phyloP scores from a whole-genome alignment of 2,329 filamentous ascomycete species.

The Claviceps humidiphila region DNA sequence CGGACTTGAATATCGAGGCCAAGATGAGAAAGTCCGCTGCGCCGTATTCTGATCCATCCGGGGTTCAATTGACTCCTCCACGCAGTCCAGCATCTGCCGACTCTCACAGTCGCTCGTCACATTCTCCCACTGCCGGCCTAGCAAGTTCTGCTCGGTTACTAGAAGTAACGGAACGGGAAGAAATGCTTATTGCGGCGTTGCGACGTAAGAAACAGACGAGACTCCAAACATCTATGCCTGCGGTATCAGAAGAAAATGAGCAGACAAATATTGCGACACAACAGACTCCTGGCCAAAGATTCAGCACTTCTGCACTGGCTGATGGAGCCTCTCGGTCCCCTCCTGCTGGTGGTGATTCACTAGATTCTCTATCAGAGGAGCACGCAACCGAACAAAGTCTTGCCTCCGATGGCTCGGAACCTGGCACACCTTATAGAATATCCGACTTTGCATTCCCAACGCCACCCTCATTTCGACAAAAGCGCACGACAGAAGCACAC shows the following conservation, averaged over 20 bases:
- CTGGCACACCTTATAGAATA: constrained; percentile 16
- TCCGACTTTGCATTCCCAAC: constrained; percentile 23
- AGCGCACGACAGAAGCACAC: neutral
- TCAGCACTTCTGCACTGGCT: neutral
- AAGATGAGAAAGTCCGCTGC: neutral
- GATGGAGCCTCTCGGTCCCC: neutral
- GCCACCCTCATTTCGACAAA: constrained; percentile 14
- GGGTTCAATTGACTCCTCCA: constrained; percentile 34
- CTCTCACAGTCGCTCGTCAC: constrained; percentile 28
- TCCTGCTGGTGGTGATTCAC: neutral
- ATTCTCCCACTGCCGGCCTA: constrained; percentile 23
- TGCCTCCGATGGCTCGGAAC: neutral
- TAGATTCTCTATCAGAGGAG: neutral
- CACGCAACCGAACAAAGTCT: constrained; percentile 6
- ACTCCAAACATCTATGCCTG: constrained; percentile 32
- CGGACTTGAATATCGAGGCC: constrained; percentile 10
- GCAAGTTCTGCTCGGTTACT: constrained; percentile 31
- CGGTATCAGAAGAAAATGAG: constrained; percentile 24
- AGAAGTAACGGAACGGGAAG: constrained; percentile 44
- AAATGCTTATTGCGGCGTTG: constrained; percentile 43
- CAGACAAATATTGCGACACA: neutral
- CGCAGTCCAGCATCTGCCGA: constrained; percentile 39
- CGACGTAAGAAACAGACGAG: constrained; percentile 43
- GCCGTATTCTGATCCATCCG: constrained; percentile 10
- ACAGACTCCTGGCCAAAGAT: neutral